Percentiles rank a stretch among this genome's conserved stretches.
Evolutionary conservation across 148 eudicot genomes (phyloP).

Genomic region (Camellia granthamiana): DNA sequence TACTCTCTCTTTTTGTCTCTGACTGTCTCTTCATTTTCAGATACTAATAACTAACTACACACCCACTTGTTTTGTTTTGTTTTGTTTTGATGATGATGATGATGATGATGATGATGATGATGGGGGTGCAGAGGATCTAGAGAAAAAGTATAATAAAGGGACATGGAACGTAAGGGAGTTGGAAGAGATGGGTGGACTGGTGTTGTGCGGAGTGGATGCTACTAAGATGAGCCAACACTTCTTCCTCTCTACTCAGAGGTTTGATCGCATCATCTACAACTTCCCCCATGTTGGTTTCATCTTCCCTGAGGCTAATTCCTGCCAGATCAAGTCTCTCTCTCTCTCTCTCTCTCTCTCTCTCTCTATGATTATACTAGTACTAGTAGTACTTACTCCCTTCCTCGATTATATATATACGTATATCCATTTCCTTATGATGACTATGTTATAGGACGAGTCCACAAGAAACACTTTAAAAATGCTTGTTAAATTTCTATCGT

Average conservation of each 20-base stretch:
- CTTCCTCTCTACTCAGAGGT: slow-evolving; percentile 32
- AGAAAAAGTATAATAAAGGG: slow-evolving; percentile 26
- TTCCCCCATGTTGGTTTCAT: slow-evolving; percentile 38
- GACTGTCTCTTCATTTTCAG: not conserved
- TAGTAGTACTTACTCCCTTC: no score
- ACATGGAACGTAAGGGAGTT: slow-evolving; percentile 24
- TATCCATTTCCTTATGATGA: no score
- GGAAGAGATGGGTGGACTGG: slow-evolving; percentile 31
- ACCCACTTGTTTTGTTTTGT: no score
- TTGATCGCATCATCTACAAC: slow-evolving; percentile 36
- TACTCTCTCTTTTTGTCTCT: not conserved
- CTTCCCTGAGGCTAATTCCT: slow-evolving; percentile 30
- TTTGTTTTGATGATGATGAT: no score
- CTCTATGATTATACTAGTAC: no score
- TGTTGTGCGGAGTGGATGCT: slow-evolving; percentile 29
- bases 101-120: no score
- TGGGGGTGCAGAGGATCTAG: slow-evolving; percentile 18
- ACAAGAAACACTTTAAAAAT: no score
- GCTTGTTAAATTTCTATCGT: no score
- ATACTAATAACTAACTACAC: no score
- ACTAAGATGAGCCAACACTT: slow-evolving; percentile 27
- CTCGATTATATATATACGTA: no score
- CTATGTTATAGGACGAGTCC: no score
- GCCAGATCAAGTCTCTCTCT: slow-evolving; percentile 31
- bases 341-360: not conserved